Conservation (phyloP, 1,284 basidiomycete species). For the Erythrobasidium hasegawianum region DNA sequence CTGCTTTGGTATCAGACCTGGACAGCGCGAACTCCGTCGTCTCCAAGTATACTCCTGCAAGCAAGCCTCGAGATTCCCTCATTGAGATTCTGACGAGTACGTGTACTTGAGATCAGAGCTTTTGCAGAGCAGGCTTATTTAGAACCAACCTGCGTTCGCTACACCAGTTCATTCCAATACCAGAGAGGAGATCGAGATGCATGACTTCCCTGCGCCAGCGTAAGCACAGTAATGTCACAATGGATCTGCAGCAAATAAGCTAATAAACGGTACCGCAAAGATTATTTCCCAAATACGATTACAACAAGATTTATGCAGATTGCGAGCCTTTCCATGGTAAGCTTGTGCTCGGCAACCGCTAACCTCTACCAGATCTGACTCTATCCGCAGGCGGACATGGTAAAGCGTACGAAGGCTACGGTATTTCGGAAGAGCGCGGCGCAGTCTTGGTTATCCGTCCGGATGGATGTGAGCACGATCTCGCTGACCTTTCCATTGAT, state of each 20-base stretch:
- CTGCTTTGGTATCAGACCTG: slow-evolving; percentile 34
- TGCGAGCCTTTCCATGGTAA: slow-evolving; percentile 30
- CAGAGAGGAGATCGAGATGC: slow-evolving; percentile 35
- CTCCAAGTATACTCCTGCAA: slow-evolving; percentile 44
- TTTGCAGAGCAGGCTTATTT: not conserved
- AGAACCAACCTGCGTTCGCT: not conserved
- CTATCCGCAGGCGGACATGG: slow-evolving; percentile 44
- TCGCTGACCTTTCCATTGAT: not conserved
- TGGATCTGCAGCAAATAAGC: not conserved
- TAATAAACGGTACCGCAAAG: not conserved
- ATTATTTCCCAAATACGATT: slow-evolving; percentile 34
- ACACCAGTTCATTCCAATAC: slow-evolving; percentile 30
- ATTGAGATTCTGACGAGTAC: slow-evolving; percentile 43
- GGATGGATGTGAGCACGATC: slow-evolving; percentile 42
- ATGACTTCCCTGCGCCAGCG: slow-evolving; percentile 34
- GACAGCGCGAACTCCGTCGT: slow-evolving; percentile 43
- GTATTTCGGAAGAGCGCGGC: slow-evolving; percentile 47
- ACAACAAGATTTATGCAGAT: slow-evolving; percentile 35
- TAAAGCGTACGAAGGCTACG: slow-evolving; percentile 49
- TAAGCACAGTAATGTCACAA: not conserved
- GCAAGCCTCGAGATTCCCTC: slow-evolving; percentile 37
- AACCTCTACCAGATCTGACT: not conserved
- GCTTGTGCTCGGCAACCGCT: not conserved
- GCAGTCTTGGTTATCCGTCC: slow-evolving; percentile 48
- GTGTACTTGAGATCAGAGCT: not conserved